Evolutionary conservation across 306 rosid genomes (phyloP).

Genomic region (Luffa acutangula): DNA sequence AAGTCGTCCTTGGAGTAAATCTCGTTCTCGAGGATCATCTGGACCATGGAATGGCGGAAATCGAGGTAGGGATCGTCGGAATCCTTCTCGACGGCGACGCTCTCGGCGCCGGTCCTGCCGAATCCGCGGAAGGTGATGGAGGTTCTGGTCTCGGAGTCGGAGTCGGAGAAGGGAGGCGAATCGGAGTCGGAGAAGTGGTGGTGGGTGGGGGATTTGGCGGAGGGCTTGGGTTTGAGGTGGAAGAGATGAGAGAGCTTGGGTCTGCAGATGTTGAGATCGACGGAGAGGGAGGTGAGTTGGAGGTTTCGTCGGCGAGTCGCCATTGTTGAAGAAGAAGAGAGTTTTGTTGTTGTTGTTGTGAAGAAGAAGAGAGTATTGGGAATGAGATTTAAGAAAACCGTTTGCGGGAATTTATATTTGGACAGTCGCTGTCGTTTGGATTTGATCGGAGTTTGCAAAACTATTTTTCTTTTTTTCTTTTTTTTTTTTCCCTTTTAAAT

Average conservation of each 20-base stretch:
- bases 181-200: constrained; percentile 12
- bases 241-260: constrained; percentile 41
- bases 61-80: constrained; percentile 87
- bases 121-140: constrained; percentile 30
- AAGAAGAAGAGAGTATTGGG: not conserved
- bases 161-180: constrained; percentile 10
- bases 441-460: not conserved
- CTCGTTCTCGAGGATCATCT: constrained; percentile 87
- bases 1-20: constrained; percentile 73
- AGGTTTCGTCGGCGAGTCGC: constrained; percentile 37
- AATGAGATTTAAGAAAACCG: not conserved
- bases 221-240: constrained; percentile 34
- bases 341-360: not conserved
- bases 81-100: constrained; percentile 88
- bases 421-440: constrained; percentile 7
- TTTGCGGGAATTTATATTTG: constrained; percentile 6
- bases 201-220: constrained; percentile 6
- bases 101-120: constrained; percentile 60
- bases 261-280: constrained; percentile 52
- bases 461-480: not conserved
- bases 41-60: constrained; percentile 80
- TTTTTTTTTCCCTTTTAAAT: not conserved
- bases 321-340: constrained; percentile 26
- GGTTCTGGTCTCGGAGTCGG: constrained; percentile 10
- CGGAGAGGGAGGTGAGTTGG: constrained; percentile 32